Percentiles rank a stretch among this genome's conserved stretches.
phyloP scores from a whole-genome alignment of 2,329 filamentous ascomycete species.

The Rhynchosporium graminicola region DNA sequence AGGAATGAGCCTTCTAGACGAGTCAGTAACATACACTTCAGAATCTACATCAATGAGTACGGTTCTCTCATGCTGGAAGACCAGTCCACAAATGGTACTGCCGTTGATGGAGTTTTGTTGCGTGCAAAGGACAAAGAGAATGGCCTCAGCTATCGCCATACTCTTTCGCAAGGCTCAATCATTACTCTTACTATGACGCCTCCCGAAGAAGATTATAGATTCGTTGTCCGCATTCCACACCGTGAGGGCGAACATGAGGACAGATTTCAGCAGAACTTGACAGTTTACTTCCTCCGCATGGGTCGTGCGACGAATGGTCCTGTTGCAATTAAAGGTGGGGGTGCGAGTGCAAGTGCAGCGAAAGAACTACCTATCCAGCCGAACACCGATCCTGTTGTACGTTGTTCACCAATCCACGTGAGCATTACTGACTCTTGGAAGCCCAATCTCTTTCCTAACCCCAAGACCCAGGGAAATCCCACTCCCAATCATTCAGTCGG shows the following conservation, averaged over 20 bases:
- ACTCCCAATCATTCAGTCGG: slow-evolving; percentile 24
- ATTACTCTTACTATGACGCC: slow-evolving; percentile 39
- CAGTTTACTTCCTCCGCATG: slow-evolving; percentile 59
- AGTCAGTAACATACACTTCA: slow-evolving; percentile 94
- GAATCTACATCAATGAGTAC: slow-evolving; percentile 85
- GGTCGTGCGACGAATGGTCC: slow-evolving; percentile 24
- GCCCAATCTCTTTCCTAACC: slow-evolving; percentile 37
- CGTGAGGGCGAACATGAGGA: slow-evolving; percentile 66
- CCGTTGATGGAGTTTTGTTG: slow-evolving; percentile 75
- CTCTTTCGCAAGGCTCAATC: slow-evolving; percentile 39
- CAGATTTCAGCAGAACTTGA: slow-evolving; percentile 68
- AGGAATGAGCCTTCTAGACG: slow-evolving; percentile 67
- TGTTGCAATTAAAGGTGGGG: slow-evolving; percentile 4
- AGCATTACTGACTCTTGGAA: slow-evolving; percentile 25
- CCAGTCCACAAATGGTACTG: slow-evolving; percentile 91
- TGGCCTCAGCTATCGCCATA: slow-evolving; percentile 41
- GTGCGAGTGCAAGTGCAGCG: slow-evolving; percentile 5
- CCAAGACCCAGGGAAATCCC: slow-evolving; percentile 34
- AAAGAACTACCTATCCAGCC: background rate
- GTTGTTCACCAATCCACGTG: background rate
- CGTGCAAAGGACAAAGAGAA: slow-evolving; percentile 51
- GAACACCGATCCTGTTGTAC: slow-evolving; percentile 36
- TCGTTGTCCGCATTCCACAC: slow-evolving; percentile 82
- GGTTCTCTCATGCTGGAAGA: slow-evolving; percentile 91
- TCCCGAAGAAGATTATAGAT: slow-evolving; percentile 63